Conservation (phyloP, 2,329 filamentous ascomycete genomes). For the Talaromyces sp. region DNA sequence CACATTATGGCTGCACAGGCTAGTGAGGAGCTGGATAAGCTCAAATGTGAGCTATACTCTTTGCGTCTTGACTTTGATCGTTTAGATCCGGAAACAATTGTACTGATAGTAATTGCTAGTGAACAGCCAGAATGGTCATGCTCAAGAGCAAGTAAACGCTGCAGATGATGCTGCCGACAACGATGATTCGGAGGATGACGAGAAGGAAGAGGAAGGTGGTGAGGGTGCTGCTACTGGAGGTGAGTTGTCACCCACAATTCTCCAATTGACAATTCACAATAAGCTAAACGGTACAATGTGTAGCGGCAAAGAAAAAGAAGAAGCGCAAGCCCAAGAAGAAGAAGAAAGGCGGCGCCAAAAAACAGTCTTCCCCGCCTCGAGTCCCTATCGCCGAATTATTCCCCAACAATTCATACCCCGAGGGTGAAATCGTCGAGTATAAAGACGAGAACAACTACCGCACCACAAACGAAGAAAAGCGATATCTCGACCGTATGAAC, state of each 20-base stretch:
- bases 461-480: constrained; percentile 80
- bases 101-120: constrained; percentile 27
- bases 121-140: constrained; percentile 37
- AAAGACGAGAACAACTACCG: constrained; percentile 71
- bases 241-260: constrained; percentile 20
- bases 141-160: constrained; percentile 31
- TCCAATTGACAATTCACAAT: background rate
- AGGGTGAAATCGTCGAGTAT: constrained; percentile 76
- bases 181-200: constrained; percentile 54
- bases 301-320: constrained; percentile 62
- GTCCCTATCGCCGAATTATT: constrained; percentile 72
- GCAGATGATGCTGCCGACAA: constrained; percentile 50
- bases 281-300: background rate
- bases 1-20: constrained; percentile 42
- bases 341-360: constrained; percentile 59
- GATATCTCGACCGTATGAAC: constrained; percentile 75
- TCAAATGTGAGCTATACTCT: constrained; percentile 30
- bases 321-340: constrained; percentile 79
- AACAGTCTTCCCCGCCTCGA: constrained; percentile 73
- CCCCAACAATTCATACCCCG: constrained; percentile 67
- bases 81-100: background rate
- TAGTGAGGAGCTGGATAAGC: constrained; percentile 40
- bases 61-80: constrained; percentile 1
- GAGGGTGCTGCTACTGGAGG: constrained; percentile 40
- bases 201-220: constrained; percentile 46